A percentile compares a stretch with the other conserved stretches of the same genome.
These are phyloP conservation scores for Botrytis galanthina DNA, from an alignment of 2,329 filamentous ascomycete species.

Conservation along the genomic window DNA sequence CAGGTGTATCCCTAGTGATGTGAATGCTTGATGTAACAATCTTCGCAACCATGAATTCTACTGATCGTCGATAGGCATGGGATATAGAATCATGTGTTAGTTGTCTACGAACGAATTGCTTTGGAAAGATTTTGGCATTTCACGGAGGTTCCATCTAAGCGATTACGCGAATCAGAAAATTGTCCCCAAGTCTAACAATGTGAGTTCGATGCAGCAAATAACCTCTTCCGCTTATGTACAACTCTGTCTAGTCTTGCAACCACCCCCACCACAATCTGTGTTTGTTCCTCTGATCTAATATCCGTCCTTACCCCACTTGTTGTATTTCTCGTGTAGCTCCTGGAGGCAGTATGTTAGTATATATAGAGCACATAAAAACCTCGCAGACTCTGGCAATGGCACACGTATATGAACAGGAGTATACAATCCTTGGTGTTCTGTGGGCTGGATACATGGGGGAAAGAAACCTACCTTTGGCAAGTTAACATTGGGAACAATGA, in stretches of 20 bases:
- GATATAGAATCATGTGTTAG: not conserved
- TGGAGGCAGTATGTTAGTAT: conserved; percentile 41
- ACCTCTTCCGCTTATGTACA: conserved; percentile 32
- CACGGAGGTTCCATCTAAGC: not conserved
- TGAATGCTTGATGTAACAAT: not conserved
- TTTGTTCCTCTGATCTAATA: conserved; percentile 46
- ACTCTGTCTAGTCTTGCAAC: conserved; percentile 14
- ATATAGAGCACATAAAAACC: not conserved
- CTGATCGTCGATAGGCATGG: not conserved
- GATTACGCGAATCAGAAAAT: not conserved
- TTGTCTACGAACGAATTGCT: not conserved
- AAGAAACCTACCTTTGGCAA: conserved; percentile 72
- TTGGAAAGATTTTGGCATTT: not conserved
- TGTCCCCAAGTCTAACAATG: conserved; percentile 1
- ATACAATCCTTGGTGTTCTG: not conserved
- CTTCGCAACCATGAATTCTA: not conserved
- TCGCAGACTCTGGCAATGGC: not conserved
- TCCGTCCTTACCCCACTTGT: conserved; percentile 99
- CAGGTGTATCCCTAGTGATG: conserved; percentile 5
- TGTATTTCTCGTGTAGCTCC: conserved; percentile 94
- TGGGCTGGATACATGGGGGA: not conserved
- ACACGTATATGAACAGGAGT: not conserved
- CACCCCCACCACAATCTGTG: conserved; percentile 5
- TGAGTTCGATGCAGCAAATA: conserved; percentile 10
- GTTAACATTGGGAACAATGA: conserved; percentile 90